Evolutionary conservation across 495 filamentous ascomycete species (phyloP).

Genomic region (Penicillium maclennaniae): DNA sequence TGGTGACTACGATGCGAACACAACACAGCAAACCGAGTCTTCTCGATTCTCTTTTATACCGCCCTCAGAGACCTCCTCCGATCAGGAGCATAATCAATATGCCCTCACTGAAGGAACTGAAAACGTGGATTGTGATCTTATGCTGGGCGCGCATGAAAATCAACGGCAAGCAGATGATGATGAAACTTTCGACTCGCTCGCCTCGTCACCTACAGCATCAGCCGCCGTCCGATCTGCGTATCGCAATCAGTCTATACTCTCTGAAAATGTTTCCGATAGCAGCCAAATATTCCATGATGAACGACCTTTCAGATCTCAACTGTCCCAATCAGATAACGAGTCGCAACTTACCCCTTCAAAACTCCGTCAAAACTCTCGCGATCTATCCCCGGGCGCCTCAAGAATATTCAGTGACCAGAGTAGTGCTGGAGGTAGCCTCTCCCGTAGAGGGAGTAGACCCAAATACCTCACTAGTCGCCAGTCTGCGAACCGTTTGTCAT

Average conservation of each 20-base stretch:
- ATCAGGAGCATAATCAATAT: constrained; percentile 9
- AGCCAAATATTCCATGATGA: constrained; percentile 28
- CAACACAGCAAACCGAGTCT: constrained; percentile 17
- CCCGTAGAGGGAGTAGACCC: constrained; percentile 50
- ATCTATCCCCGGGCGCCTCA: constrained; percentile 35
- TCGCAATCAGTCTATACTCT: constrained; percentile 23
- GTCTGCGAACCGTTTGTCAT: constrained; percentile 72
- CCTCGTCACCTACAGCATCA: constrained; percentile 64
- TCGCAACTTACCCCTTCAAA: constrained; percentile 34
- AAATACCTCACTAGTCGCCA: constrained; percentile 71
- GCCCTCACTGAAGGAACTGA: not conserved
- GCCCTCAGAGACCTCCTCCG: constrained; percentile 26
- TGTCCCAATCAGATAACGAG: constrained; percentile 22
- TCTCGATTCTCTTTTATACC: constrained; percentile 28
- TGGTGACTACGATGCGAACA: constrained; percentile 19
- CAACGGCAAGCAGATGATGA: constrained; percentile 46
- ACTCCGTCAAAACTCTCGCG: constrained; percentile 23
- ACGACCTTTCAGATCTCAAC: constrained; percentile 20
- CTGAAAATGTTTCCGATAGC: constrained; percentile 16
- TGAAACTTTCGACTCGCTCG: constrained; percentile 56
- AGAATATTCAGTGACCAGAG: constrained; percentile 32
- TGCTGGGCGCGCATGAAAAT: constrained; percentile 14
- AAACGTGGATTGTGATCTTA: constrained; percentile 24
- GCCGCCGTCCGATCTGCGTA: constrained; percentile 53
- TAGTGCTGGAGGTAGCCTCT: constrained; percentile 24